These are phyloP conservation scores for Daphne laureola DNA, from an alignment of 441 rosid genomes.

Conservation along the genomic window DNA sequence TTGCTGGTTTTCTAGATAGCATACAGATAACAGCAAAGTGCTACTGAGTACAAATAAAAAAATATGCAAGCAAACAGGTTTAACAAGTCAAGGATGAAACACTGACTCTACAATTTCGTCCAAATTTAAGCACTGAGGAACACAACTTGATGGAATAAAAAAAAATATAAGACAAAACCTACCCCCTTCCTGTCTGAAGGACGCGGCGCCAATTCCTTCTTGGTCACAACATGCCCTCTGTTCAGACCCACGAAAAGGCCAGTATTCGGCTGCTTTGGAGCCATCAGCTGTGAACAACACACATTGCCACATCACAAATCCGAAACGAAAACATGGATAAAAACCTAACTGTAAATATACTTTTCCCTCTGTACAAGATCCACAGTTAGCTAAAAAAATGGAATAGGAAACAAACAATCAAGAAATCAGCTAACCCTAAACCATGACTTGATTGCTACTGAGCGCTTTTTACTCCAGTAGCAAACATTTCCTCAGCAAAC, in stretches of 20 bases:
- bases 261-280: conserved; percentile 45
- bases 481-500: too few species aligned
- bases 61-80: neutral
- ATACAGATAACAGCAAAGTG: too few species aligned
- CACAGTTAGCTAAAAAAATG: too few species aligned
- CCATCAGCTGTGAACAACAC: conserved; percentile 31
- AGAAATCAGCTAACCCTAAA: too few species aligned
- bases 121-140: neutral
- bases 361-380: too few species aligned
- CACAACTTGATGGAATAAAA: neutral
- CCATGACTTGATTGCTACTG: too few species aligned
- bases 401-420: too few species aligned
- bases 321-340: neutral
- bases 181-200: conserved; percentile 55
- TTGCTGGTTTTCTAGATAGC: conserved; percentile 40
- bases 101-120: neutral
- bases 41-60: neutral
- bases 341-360: too few species aligned
- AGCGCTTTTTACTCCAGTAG: too few species aligned
- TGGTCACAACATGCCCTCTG: conserved; percentile 53
- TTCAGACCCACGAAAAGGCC: conserved; percentile 55
- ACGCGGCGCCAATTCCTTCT: conserved; percentile 41
- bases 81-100: neutral
- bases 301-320: neutral
- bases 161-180: conserved; percentile 15